Base-by-base conservation (phyloP, 179 eudicot species). In the Silene coronaria region DNA sequence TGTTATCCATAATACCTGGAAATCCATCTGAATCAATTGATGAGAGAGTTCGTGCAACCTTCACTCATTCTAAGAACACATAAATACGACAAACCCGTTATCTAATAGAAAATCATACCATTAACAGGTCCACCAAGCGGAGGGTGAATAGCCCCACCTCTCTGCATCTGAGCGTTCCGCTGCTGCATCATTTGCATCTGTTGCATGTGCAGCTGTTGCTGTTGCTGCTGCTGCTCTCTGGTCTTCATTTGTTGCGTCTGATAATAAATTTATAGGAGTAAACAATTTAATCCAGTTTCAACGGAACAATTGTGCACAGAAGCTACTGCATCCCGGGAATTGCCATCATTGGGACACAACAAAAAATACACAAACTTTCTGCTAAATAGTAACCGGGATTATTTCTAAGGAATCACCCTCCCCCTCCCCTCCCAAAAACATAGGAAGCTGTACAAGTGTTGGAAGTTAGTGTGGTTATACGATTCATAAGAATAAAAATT, bases 161-260 rank as follows among this genome's bases (percentile, higher is more conserved):
- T 85, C 77, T 90, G 97, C 86, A 94, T 81, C 85, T 94, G 98
- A 73, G 90, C 90, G 81, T 83, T 94, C 27, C 96, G 86, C 78
- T 92, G 97, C 81, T 94, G 98, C 94, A 94, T 88, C 74, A 92
- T 81, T 76, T 94, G 98, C 76, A 94, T 74, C 81, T 94, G 98
- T 76, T 92, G 98, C 86, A 94, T 86, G 83, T 94, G 97, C 76
- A 91, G 59, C 78, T 83, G 82, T 62, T 90, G 95, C 11, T 91
- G 93, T 45, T 91, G 48, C 48, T 42, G 86, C 67, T 91, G 97
- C 45, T 93, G 97, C 68, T 94, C 98, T 77, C 96, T 94, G 17
- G 89, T 83, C 83, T 94, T 94, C 84, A 86, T 89, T 82, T 94
- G 98, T 74, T 94, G 98, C 16, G 94, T 89, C 98, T 94, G 79